These are phyloP conservation scores for Allium fistulosum DNA, from an alignment of 106 monocot species.

Conservation along the genomic window DNA sequence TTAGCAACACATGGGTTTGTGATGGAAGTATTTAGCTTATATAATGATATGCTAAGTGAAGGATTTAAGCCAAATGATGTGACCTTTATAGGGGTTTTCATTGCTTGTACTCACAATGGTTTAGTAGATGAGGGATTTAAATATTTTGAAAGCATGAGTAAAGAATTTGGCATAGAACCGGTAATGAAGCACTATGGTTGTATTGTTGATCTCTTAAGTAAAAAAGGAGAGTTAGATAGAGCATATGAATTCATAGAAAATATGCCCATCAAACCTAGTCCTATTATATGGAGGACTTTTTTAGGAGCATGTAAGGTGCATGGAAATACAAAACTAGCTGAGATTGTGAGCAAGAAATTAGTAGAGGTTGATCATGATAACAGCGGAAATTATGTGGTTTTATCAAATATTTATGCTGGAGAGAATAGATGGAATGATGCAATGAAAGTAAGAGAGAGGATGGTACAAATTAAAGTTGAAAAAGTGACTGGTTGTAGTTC, in stretches of 20 bases:
- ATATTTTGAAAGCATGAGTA: constrained; percentile 32
- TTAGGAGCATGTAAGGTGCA: constrained; percentile 37
- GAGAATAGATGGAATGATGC: constrained; percentile 34
- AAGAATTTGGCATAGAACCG: constrained; percentile 27
- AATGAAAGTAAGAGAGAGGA: constrained; percentile 28
- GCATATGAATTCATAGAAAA: constrained; percentile 30
- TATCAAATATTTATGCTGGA: constrained; percentile 30
- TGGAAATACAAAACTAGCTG: constrained; percentile 24
- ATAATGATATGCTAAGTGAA: constrained; percentile 33
- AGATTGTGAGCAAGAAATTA: constrained; percentile 28
- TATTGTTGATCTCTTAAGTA: constrained; percentile 35
- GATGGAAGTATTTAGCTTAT: constrained; percentile 16
- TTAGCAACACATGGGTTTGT: constrained; percentile 30
- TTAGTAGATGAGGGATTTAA: constrained; percentile 31
- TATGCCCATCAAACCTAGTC: constrained; percentile 27
- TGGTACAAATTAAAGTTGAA: constrained; percentile 21
- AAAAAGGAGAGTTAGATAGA: constrained; percentile 26
- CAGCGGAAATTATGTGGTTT: constrained; percentile 24
- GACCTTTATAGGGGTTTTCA: constrained; percentile 33
- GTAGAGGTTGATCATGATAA: constrained; percentile 22
- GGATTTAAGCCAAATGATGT: constrained; percentile 24
- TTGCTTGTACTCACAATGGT: constrained; percentile 28
- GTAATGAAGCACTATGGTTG: constrained; percentile 59
- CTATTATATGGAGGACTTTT: constrained; percentile 35
- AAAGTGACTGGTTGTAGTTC: constrained; percentile 34